phyloP scores from a whole-genome alignment of 208 protist species.

The Crithidia expoeki region DNA sequence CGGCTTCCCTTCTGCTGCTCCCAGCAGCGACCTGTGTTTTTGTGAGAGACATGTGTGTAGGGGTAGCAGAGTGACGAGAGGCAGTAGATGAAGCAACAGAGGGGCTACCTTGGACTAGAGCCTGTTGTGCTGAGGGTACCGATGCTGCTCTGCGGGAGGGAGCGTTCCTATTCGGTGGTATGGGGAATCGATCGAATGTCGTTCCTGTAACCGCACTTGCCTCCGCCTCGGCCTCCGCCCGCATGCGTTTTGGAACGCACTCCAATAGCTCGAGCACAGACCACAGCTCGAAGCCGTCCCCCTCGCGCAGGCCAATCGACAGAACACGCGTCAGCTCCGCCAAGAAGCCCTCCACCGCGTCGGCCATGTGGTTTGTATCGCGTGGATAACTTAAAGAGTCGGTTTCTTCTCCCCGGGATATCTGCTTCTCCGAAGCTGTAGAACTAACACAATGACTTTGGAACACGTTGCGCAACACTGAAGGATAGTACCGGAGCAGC shows the following conservation, averaged over 20 bases:
- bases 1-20: too few species aligned
- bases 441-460: background rate
- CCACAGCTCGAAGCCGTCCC: slow-evolving; percentile 43
- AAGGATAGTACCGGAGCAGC: slow-evolving; percentile 23
- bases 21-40: too few species aligned
- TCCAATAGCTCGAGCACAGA: slow-evolving; percentile 62
- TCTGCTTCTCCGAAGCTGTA: background rate
- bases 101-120: too few species aligned
- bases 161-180: too few species aligned
- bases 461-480: slow-evolving; percentile 28
- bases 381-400: background rate
- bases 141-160: too few species aligned
- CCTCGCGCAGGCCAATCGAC: slow-evolving; percentile 46
- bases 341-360: slow-evolving; percentile 38
- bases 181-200: too few species aligned
- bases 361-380: slow-evolving; percentile 17
- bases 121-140: too few species aligned
- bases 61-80: too few species aligned
- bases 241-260: slow-evolving; percentile 26
- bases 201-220: background rate
- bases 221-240: slow-evolving; percentile 16
- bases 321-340: slow-evolving; percentile 53
- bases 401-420: too few species aligned
- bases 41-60: too few species aligned
- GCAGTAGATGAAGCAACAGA: too few species aligned